Evolutionary conservation across 108 stramenopile species (phyloP), one percentile per base, ranked within the genome.

Genomic region (Cyclotella cryptica): DNA sequence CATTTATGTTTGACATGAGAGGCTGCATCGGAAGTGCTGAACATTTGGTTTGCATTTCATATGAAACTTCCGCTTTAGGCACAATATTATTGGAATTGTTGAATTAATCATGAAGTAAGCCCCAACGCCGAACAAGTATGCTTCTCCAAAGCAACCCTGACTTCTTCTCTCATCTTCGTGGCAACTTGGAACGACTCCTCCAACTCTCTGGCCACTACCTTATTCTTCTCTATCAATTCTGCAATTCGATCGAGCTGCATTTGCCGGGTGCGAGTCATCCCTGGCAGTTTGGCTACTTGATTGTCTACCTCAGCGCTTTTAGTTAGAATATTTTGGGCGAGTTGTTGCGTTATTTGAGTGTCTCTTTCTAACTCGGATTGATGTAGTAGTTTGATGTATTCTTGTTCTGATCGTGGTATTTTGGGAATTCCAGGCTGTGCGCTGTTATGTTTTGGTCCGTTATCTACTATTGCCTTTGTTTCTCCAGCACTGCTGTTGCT

Each of bases 261-360:
- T 15, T 80, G 61, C 52, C 80, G 71, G 27, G 91, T 96, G 35
- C 93, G 83, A 41, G 83, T 42, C 92, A 93, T 92, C 0, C 95
- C 92, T 0, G 92, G 90, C 51, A 96, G 66, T 14, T 30, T 66
- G 21, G 85, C 69, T 29, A 96, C 93, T 11, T 86, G 84, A 17
- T 84, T 73, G 72, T 96, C 87, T 49, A 96, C 88, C 43, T 84
- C 75, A n/a, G 68, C 75, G 71, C 90, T 91, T 70, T 90, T 93
- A 41, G 88, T 66, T 64, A 96, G 69, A 35, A 96, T 85, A 28
- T 86, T 79, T 41, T 65, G 42, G 0, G 92, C 93, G 13, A 93
- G 69, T 47, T 44, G 77, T 44, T 62, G 66, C 0, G 91, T 87
- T 30, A 82, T 82, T 66, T 79, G 80, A 2, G 81, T 79, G 74